These are phyloP conservation scores for Euclidium syriacum DNA, from an alignment of 345 rosid genomes.

Conservation along the genomic window DNA sequence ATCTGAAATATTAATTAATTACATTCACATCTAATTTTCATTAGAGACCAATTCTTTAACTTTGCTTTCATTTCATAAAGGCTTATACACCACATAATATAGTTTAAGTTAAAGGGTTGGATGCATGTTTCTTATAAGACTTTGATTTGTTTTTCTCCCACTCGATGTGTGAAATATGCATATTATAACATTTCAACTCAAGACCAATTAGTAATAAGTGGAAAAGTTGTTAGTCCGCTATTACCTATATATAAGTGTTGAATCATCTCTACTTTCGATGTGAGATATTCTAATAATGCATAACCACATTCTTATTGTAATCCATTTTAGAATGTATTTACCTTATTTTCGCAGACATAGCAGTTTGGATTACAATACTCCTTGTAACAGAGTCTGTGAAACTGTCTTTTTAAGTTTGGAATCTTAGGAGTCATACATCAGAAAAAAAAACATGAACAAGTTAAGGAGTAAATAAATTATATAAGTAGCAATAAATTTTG, in stretches of 20 bases:
- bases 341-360: slow-evolving; percentile 12
- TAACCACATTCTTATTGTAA: too few species aligned
- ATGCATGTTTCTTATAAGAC: too few species aligned
- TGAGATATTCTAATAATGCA: too few species aligned
- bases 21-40: slow-evolving; percentile 11
- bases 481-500: background rate
- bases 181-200: too few species aligned
- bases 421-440: background rate
- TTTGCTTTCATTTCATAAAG: background rate
- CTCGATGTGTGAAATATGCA: too few species aligned
- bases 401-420: background rate
- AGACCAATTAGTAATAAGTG: too few species aligned
- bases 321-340: background rate
- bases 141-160: too few species aligned
- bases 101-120: too few species aligned
- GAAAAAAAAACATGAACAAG: background rate
- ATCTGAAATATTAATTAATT: slow-evolving; percentile 43
- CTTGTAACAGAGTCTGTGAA: slow-evolving; percentile 14
- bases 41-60: background rate
- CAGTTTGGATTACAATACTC: slow-evolving; percentile 5
- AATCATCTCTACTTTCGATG: too few species aligned
- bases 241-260: too few species aligned
- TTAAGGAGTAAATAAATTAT: background rate
- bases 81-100: too few species aligned
- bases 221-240: too few species aligned